Percentiles rank a stretch among this genome's conserved stretches.
phyloP scores from a whole-genome alignment of 352 stramenopile genomes.

The Phytophthora citrophthora region DNA sequence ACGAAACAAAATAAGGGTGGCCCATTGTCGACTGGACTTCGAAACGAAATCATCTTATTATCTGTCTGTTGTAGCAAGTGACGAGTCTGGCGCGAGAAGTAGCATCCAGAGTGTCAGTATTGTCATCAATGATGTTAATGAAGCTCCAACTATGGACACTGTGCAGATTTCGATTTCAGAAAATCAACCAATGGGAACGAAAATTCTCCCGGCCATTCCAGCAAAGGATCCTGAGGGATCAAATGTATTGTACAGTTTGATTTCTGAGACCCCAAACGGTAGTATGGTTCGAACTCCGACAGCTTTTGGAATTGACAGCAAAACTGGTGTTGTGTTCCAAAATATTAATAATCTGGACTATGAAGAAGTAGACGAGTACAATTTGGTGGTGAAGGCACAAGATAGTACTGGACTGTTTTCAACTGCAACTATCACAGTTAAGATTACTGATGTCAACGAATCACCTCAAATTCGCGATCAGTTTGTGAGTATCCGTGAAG shows the following conservation, averaged over 20 bases:
- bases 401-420: slow-evolving; percentile 29
- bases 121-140: slow-evolving; percentile 29
- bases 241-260: slow-evolving; percentile 21
- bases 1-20: slow-evolving; percentile 22
- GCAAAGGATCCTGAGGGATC: slow-evolving; percentile 25
- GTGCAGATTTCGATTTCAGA: slow-evolving; percentile 20
- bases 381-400: slow-evolving; percentile 17
- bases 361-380: slow-evolving; percentile 29
- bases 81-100: slow-evolving; percentile 21
- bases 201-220: slow-evolving; percentile 24
- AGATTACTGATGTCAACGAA: slow-evolving; percentile 29
- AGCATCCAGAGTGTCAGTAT: slow-evolving; percentile 17
- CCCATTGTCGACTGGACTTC: slow-evolving; percentile 22
- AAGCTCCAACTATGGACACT: slow-evolving; percentile 16
- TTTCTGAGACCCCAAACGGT: slow-evolving; percentile 18
- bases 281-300: slow-evolving; percentile 12
- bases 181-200: slow-evolving; percentile 20
- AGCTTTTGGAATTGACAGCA: slow-evolving; percentile 49
- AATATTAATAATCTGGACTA: slow-evolving; percentile 39
- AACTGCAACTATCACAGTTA: slow-evolving; percentile 13
- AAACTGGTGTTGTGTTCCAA: slow-evolving; percentile 49
- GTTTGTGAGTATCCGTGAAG: slow-evolving; percentile 19
- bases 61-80: slow-evolving; percentile 21
- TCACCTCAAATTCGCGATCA: slow-evolving; percentile 18
- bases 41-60: slow-evolving; percentile 25